These are phyloP conservation scores for Ajuga reptans DNA, from an alignment of 305 asterid species.

Conservation along the genomic window DNA sequence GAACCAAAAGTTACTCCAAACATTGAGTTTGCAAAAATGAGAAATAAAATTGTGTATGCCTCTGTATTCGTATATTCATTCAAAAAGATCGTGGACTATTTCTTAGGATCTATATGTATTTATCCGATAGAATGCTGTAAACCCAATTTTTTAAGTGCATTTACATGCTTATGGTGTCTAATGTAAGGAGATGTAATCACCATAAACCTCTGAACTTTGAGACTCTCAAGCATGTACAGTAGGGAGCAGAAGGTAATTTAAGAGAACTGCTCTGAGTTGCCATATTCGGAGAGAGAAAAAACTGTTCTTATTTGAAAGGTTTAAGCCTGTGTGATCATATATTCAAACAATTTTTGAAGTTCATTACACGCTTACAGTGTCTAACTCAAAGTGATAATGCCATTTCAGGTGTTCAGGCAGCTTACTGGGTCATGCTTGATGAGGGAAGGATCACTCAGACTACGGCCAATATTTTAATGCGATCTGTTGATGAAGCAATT, in stretches of 20 bases:
- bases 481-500: constrained; percentile 89
- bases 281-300: too few relatives aligned
- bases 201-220: too few relatives aligned
- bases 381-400: constrained; percentile 19
- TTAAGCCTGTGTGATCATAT: too few relatives aligned
- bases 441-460: constrained; percentile 89
- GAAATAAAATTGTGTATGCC: neutral
- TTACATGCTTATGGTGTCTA: neutral
- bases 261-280: too few relatives aligned
- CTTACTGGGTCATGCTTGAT: constrained; percentile 97
- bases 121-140: neutral
- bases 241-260: too few relatives aligned
- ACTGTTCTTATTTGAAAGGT: too few relatives aligned
- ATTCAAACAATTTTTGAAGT: neutral
- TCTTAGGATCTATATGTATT: constrained; percentile 3
- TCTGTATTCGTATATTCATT: neutral
- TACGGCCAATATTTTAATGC: constrained; percentile 82
- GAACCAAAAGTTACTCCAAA: too few relatives aligned
- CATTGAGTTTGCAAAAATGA: neutral
- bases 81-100: neutral
- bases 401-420: constrained; percentile 86
- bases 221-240: too few relatives aligned
- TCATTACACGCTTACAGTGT: constrained; percentile 4
- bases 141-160: neutral
- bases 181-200: too few relatives aligned